phyloP scores from a whole-genome alignment of 1,284 basidiomycete species.

The Cerioporus squamosus region DNA sequence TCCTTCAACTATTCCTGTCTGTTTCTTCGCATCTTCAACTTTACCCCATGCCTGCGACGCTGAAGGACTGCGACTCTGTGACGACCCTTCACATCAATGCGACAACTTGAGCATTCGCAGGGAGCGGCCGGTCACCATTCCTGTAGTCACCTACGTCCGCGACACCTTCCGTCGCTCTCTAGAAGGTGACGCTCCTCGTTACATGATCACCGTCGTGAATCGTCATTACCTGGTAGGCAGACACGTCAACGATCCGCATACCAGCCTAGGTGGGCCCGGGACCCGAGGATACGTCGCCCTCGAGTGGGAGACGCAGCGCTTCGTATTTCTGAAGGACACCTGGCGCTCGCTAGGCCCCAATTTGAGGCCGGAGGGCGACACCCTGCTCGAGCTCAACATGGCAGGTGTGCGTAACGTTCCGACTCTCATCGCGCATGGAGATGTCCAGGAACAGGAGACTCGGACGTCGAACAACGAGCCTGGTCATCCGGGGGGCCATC shows the following conservation, averaged over 20 bases:
- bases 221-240: slow-evolving; percentile 1
- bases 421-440: neutral
- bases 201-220: neutral
- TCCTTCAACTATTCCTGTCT: neutral
- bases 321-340: slow-evolving; percentile 14
- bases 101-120: too few species aligned
- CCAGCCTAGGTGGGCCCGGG: slow-evolving; percentile 6
- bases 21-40: too few species aligned
- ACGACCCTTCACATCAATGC: too few species aligned
- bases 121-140: neutral
- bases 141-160: slow-evolving; percentile 5
- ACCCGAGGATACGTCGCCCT: slow-evolving; percentile 12
- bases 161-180: slow-evolving; percentile 4
- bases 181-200: neutral
- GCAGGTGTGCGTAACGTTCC: neutral
- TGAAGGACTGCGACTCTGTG: too few species aligned
- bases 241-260: neutral
- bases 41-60: too few species aligned
- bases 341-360: slow-evolving; percentile 8
- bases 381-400: neutral
- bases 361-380: slow-evolving; percentile 6
- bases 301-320: neutral
- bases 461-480: neutral
- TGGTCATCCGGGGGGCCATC: too few species aligned
- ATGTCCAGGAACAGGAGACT: neutral